Conservation (phyloP, 306 rosid genomes). For the Prosopis cineraria region DNA sequence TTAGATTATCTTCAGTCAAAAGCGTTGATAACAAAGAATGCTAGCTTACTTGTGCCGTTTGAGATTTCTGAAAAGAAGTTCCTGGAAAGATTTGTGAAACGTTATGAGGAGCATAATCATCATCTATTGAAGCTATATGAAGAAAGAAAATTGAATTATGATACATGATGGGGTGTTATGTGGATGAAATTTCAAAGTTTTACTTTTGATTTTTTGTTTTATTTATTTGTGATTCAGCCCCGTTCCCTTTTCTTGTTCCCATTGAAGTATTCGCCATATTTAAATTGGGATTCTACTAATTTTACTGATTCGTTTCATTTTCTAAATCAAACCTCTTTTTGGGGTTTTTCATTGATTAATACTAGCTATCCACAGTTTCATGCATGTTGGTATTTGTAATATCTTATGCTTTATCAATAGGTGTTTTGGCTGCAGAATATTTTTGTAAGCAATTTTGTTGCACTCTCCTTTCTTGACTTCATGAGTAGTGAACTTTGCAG, state of each 20-base stretch:
- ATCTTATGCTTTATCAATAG: neutral
- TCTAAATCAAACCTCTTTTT: neutral
- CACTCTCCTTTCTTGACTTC: neutral
- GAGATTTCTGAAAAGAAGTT: constrained; percentile 4
- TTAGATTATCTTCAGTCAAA: constrained; percentile 31
- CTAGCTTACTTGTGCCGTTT: neutral
- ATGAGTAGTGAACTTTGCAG: neutral
- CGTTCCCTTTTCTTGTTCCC: neutral
- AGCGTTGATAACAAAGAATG: constrained; percentile 32
- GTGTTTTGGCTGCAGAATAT: neutral
- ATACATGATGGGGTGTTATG: neutral
- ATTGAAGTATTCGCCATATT: neutral
- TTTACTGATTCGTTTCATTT: neutral
- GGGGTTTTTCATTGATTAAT: too few relatives aligned
- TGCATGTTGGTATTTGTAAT: neutral
- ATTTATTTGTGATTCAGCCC: neutral
- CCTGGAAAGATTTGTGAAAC: constrained; percentile 35
- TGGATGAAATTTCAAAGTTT: neutral
- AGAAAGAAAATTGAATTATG: constrained; percentile 3
- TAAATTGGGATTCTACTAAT: neutral
- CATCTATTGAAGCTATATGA: constrained; percentile 28
- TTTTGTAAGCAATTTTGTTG: neutral
- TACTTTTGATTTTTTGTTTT: neutral
- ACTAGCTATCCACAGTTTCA: too few relatives aligned
- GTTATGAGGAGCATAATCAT: constrained; percentile 12